These are phyloP conservation scores for Kuraishia molischiana DNA, from an alignment of 805 yeast species.

Conservation along the genomic window DNA sequence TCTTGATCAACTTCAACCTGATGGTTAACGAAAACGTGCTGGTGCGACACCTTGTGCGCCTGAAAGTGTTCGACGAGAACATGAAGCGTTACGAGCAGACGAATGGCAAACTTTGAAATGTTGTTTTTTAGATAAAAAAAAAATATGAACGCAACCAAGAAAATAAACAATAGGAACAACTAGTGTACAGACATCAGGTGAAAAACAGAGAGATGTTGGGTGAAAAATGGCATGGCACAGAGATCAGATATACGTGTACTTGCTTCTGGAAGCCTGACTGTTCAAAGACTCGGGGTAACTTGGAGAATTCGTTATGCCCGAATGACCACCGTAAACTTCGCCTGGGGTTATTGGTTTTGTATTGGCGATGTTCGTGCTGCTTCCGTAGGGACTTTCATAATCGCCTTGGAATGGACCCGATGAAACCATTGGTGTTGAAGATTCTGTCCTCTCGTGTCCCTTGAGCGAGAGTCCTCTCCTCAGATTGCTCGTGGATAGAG, in stretches of 20 bases:
- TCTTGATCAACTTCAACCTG: slow-evolving; percentile 28
- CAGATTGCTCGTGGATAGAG: slow-evolving; percentile 1
- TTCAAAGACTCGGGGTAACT: neutral
- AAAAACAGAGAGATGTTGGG: too few relatives aligned
- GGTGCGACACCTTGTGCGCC: slow-evolving; percentile 21
- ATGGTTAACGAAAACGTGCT: slow-evolving; percentile 26
- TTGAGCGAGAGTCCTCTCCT: neutral
- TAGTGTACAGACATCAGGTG: too few relatives aligned
- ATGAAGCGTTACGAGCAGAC: slow-evolving; percentile 1
- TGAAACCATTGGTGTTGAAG: slow-evolving; percentile 7
- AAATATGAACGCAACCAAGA: too few relatives aligned
- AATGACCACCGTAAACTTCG: neutral
- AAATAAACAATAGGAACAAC: too few relatives aligned
- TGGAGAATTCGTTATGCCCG: neutral
- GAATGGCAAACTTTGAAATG: too few relatives aligned
- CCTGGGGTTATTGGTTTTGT: neutral
- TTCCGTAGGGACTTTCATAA: neutral
- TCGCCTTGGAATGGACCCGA: neutral
- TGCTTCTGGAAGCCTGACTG: neutral
- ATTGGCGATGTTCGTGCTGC: neutral
- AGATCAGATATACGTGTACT: neutral
- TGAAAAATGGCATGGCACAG: neutral
- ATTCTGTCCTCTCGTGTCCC: slow-evolving; percentile 5
- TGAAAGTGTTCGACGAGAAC: slow-evolving; percentile 14
- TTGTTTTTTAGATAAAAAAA: too few relatives aligned